Evolutionary conservation across 352 stramenopile genomes (phyloP), one percentile per base, ranked within the genome.

Genomic region (Blastocystis sp.): DNA sequence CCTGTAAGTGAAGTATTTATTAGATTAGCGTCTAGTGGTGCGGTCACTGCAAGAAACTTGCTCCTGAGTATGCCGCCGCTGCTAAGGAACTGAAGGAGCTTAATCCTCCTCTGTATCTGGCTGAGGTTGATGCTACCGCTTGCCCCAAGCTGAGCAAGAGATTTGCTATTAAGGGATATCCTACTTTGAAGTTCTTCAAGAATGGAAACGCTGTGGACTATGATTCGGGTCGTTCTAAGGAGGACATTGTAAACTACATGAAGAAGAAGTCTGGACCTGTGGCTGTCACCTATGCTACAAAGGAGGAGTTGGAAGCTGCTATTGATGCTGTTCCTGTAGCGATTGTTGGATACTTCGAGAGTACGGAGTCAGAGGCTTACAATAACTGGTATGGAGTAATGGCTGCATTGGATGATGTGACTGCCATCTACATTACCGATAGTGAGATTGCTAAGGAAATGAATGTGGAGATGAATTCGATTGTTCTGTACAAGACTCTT

Each of bases 141-240:
- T 89, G 94, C 88, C 93, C 89, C 81, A 93, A 95, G 88, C 77
- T 93, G 39, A 92, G 91, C 39, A 90, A 93, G 88, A 91, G 93
- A 88, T 96, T 94, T 86, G 89, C 65, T 32, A 91, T 97, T 65
- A 90, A 92, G 63, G 93, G 93, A 27, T 96, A 95, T 91, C 93
- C 93, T 42, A 96, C 93, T 75, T 90, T 97, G 86, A 96, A 96
- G 90, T 95, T 95, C 88, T 95, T 96, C 89, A 95, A 95, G 90
- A 92, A 94, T 63, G 88, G 88, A 46, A 88, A 89, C 27, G 58
- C 90, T 3, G 89, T 92, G 83, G 95, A 95, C 90, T 94, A 96
- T 88, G 93, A 93, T 88, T 92, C 93, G 42, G 93, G 93, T 87
- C 92, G 93, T 89, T 94, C 91, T 37, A 90, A 90, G 49, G 88